Evolutionary conservation across 2,329 filamentous ascomycete genomes (phyloP), one percentile per base, ranked within the genome.

Genomic region (Colletotrichum tabaci): DNA sequence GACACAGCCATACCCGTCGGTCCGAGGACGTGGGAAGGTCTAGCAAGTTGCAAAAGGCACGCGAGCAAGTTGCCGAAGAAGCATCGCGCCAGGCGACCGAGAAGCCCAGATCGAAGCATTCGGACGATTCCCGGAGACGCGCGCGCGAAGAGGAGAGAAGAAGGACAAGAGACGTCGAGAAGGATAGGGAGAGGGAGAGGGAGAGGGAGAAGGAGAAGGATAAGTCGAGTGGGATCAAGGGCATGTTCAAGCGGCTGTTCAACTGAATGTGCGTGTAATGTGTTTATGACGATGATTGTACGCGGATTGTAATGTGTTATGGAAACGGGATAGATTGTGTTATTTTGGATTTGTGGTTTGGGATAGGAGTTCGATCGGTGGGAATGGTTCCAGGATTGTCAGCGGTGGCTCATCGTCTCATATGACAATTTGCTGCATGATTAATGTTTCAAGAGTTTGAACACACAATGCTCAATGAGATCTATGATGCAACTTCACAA

Each of bases 211-310:
- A 74, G 56, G 71, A 74, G 67, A 69, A 69, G 61, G 79, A 82
- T 72, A 80, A 80, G 68, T 53, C 76, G 1, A 73, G 76, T 9
- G 81, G 81, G 1, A 67, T 84, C 65, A 80, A 79, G 70, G 80
- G 77, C 10, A 75, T 78, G n/a, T 78, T 84, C 47, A 84, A 81
- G 77, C 81, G 78, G 71, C 42, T 84, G 12, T 83, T 84, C 66
- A 76, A 74, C n/a, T 81, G 67, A 55, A 63, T 30, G 23, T 49
- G 46, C 57, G 58, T 60, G 67, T 72, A 72, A 68, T 60, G 68
- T 68, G 68, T 26, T 46, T 68, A 71, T 40, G 68, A 68, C 44
- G 44, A 72, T 21, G 26, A 62, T 30, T 82, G 66, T 81, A 84
- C 67, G 81, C 75, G 53, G 77, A 87, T 23, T 77, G 80, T 77